Base-by-base conservation (phyloP, 78 protist genomes). In the Dictyostelium purpureum region DNA sequence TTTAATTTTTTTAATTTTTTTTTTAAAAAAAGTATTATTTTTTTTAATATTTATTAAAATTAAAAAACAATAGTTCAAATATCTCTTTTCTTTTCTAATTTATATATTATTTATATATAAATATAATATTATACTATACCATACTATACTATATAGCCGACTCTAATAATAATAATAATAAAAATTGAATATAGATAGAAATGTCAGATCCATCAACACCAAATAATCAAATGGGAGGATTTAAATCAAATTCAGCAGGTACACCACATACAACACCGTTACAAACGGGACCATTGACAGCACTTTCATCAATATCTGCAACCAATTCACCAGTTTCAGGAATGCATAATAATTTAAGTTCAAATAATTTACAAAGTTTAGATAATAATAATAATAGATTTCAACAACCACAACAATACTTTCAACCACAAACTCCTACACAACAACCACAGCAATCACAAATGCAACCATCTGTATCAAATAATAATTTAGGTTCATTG, bases 131-230 rank as follows among this genome's bases (percentile, higher is more conserved):
- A 49, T 49, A 7, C 7, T 11, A 49, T 49, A 49, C 11, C 54
- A 14, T 14, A 14, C 7, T 7, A 49, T 49, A 49, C 54, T 14
- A 11, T 7, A 49, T 7, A 49, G 7, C 7, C 24, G 54, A 11
- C 54, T 14, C 11, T 14, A 11, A 49, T 49, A 14, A 11, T 49
- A n/a, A 9, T 43, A 43, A 56, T 56, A 5, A 56, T 56, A 56
- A 4, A 11, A 21, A 56, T 7, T 56, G 19, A 19, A 56, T 18
- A 18, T 7, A 6, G 19, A 19, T 2, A 38, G 28, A 16, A 3
- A 67, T 67, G 75, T 67, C 75, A 40, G 75, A 67, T 38, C 75
- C 75, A 38, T 67, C 75, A 67, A 38, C 21, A 6, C 49, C 75
- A 67, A 67, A 21, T n/a, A 67, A 40, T 26, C 75, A 40, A 67